Evolutionary conservation across 495 filamentous ascomycete genomes (phyloP).

Genomic region (Aspergillus ostianus): DNA sequence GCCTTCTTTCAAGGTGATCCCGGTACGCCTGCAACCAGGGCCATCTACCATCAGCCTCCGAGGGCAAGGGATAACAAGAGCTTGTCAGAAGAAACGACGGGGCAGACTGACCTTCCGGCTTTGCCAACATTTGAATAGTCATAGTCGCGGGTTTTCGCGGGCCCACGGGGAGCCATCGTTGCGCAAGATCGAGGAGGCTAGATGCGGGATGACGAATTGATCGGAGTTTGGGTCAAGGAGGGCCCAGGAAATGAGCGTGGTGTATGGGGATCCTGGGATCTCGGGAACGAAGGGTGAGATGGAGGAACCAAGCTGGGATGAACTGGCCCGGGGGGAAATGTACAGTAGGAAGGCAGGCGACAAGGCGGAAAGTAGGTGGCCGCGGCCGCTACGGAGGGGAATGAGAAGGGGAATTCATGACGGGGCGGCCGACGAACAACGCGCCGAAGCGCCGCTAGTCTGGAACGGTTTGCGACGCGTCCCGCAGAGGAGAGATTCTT

Average conservation of each 20-base stretch:
- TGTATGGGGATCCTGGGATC: neutral
- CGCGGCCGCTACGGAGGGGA: constrained; percentile 20
- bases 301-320: neutral
- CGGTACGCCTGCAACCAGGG: constrained; percentile 63
- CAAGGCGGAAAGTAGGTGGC: constrained; percentile 10
- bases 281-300: neutral
- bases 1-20: constrained; percentile 77
- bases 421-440: constrained; percentile 26
- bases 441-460: constrained; percentile 39
- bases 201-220: constrained; percentile 3
- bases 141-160: constrained; percentile 52
- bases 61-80: neutral
- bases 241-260: neutral
- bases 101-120: constrained; percentile 54
- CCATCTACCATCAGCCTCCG: constrained; percentile 15
- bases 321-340: neutral
- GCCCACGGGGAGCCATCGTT: constrained; percentile 48
- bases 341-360: neutral
- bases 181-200: constrained; percentile 13
- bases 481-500: constrained; percentile 1
- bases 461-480: constrained; percentile 43
- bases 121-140: constrained; percentile 66
- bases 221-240: neutral
- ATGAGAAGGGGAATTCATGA: constrained; percentile 34
- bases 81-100: neutral